Evolutionary conservation across 192 early-diverging fungal genomes (phyloP), one percentile per base, ranked within the genome.

Genomic region (Umbelopsis sp.): DNA sequence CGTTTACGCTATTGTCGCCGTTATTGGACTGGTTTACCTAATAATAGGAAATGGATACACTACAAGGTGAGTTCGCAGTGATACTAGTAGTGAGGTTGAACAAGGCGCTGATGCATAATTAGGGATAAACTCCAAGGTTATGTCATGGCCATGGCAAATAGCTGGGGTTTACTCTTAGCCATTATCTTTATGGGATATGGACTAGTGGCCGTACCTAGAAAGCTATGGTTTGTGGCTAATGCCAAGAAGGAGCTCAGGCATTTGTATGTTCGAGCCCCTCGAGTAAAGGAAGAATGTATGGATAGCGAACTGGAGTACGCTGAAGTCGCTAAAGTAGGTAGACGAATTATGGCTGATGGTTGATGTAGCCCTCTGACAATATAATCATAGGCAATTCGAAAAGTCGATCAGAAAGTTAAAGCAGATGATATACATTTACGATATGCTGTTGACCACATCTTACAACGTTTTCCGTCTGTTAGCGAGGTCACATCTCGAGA

Each of bases 121-220:
- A 93, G 86, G 73, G 84, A 84, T 47, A 82, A 80, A 58, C 73
- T 98, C 21, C 80, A 91, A 25, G 89, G 88, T 2, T 91, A 94
- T 66, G 81, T 94, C 25, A 98, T 98, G 90, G 95, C 97, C 0
- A 87, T 91, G 51, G 91, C 93, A 45, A 98, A 98, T 80, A 95
- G 93, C 68, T 98, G 92, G 91, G 97, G 97, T 47, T 83, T 98
- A 35, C 76, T 95, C 23, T 87, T 97, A 18, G 87, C 93, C 30
- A 92, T 94, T 53, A 84, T 94, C 2, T 91, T 97, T 75, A 90
- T 98, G 89, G 94, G 95, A 20, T 95, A 95, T 77, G 97, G 97
- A 0, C 81, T 97, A 55, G 94, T 98, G 0, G 90, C 94, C 37
- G 83, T 98, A 44, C 97, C 97, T 21, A 86, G 95, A 50, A 78